Conservation (phyloP, 768 basidiomycete genomes). For the Lactarius evosmus region DNA sequence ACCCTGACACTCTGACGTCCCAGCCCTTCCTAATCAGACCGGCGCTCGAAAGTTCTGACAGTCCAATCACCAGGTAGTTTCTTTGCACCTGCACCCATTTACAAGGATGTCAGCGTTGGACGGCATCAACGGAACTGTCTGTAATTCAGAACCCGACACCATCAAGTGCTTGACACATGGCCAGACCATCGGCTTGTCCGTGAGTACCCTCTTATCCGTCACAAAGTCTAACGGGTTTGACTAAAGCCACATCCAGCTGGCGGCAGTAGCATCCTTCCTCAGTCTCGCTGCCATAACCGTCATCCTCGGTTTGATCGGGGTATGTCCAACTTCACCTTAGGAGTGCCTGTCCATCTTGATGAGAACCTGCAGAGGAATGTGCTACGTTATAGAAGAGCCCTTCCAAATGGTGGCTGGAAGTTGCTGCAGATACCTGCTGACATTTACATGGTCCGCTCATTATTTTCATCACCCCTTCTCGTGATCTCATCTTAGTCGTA, state of each 20-base stretch:
- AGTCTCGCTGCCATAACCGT: neutral
- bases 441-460: conserved; percentile 39
- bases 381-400: conserved; percentile 5
- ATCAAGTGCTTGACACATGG: conserved; percentile 35
- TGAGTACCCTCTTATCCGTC: conserved; percentile 20
- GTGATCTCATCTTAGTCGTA: conserved; percentile 25
- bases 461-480: neutral
- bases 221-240: neutral
- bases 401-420: conserved; percentile 12
- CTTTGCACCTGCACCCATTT: neutral
- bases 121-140: conserved; percentile 16
- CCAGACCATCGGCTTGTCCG: conserved; percentile 39
- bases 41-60: neutral
- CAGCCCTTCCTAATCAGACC: neutral
- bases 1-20: too few species aligned
- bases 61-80: neutral
- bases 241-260: conserved; percentile 31
- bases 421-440: conserved; percentile 41
- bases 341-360: neutral
- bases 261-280: conserved; percentile 35
- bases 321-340: conserved; percentile 5
- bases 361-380: conserved; percentile 18
- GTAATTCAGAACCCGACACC: neutral
- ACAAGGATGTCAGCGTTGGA: neutral
- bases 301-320: conserved; percentile 11